Percentiles rank a stretch among this genome's conserved stretches.
These are phyloP conservation scores for Globisporangium alternatum DNA, from an alignment of 352 stramenopile species.

Conservation along the genomic window DNA sequence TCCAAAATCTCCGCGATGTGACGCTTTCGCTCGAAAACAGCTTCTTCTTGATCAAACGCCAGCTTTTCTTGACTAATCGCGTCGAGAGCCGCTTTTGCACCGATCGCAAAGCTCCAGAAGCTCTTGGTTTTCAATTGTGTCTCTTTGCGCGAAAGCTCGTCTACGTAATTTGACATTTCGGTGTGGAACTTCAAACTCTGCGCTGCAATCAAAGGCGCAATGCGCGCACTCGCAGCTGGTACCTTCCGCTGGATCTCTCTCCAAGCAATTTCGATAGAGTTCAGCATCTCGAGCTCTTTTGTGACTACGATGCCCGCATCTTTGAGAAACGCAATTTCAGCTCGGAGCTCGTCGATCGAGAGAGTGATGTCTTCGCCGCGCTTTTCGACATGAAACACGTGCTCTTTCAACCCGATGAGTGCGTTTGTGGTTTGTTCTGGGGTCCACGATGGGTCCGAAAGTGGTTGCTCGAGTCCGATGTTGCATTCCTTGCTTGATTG, in stretches of 20 bases:
- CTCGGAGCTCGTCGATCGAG: constrained; percentile 64
- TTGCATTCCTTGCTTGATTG: constrained; percentile 67
- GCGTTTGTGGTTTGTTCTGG: constrained; percentile 58
- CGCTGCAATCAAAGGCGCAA: constrained; percentile 55
- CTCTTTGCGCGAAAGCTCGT: constrained; percentile 65
- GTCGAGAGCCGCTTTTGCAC: constrained; percentile 35
- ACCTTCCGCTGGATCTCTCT: constrained; percentile 62
- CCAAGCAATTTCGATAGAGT: constrained; percentile 55
- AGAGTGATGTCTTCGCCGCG: constrained; percentile 57
- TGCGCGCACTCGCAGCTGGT: constrained; percentile 55
- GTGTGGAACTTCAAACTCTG: constrained; percentile 62
- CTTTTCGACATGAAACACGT: constrained; percentile 79
- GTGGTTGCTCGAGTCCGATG: constrained; percentile 64
- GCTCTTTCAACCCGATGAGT: constrained; percentile 70
- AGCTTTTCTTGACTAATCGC: constrained; percentile 40
- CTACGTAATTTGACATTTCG: constrained; percentile 85
- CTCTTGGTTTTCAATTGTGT: constrained; percentile 41
- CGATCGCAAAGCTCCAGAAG: constrained; percentile 65
- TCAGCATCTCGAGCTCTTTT: constrained; percentile 56
- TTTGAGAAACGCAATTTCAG: constrained; percentile 61
- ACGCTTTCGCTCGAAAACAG: constrained; percentile 49
- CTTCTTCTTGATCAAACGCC: constrained; percentile 35
- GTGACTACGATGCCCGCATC: constrained; percentile 52
- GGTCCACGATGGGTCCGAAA: constrained; percentile 54
- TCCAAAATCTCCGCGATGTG: constrained; percentile 93